These are phyloP conservation scores for Backusella macrospora DNA, from an alignment of 192 early-diverging fungal genomes.

Conservation along the genomic window DNA sequence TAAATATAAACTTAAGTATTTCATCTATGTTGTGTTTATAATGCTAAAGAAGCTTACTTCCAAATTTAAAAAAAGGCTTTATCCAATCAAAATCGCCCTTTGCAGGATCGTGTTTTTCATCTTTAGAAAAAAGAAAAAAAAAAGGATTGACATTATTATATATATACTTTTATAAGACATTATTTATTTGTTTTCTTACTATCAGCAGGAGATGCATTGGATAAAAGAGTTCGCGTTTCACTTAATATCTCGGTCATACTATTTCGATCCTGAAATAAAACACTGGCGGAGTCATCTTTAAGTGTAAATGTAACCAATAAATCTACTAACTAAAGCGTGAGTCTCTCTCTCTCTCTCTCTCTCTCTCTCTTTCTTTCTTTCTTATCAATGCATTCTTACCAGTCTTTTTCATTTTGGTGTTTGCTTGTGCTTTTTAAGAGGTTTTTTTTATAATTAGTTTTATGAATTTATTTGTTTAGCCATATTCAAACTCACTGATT, in stretches of 20 bases:
- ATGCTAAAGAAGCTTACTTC: background rate
- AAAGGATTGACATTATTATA: no score
- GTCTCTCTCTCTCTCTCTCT: no score
- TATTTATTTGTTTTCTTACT: background rate
- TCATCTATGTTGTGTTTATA: background rate
- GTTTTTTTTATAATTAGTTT: background rate
- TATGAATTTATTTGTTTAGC: no score
- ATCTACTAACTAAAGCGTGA: background rate
- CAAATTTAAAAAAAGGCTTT: background rate
- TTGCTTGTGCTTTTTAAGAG: background rate
- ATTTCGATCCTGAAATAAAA: slow-evolving; percentile 9
- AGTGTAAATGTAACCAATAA: slow-evolving; percentile 12
- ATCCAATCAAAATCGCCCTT: slow-evolving; percentile 6
- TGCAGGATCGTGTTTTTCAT: background rate
- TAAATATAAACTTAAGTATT: background rate
- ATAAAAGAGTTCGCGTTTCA: slow-evolving; percentile 4
- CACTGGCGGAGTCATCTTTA: background rate
- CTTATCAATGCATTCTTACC: background rate
- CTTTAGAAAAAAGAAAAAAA: background rate
- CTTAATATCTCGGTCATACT: slow-evolving; percentile 6
- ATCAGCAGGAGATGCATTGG: background rate
- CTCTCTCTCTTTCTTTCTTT: no score
- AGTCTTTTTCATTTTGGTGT: slow-evolving; percentile 1
- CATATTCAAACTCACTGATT: slow-evolving; percentile 22
- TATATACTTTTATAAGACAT: background rate